Percentiles rank a stretch among this genome's conserved stretches.
These are phyloP conservation scores for Tulasnella sp. DNA, from an alignment of 768 basidiomycete species.

Conservation along the genomic window DNA sequence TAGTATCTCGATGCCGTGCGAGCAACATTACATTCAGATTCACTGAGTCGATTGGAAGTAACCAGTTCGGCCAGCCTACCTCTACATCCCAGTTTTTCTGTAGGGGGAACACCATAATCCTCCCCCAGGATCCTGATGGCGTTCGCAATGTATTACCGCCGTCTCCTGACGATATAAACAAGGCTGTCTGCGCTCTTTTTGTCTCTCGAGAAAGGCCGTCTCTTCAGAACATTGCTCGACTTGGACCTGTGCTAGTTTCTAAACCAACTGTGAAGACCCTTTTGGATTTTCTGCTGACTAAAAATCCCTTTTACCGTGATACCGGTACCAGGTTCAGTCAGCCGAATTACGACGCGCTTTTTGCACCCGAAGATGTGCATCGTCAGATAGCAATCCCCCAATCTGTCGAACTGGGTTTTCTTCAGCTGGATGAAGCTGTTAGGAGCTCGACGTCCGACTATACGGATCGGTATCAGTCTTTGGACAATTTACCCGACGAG, in stretches of 20 bases:
- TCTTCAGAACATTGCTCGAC: neutral
- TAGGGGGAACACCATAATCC: conserved; percentile 22
- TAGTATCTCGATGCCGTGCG: neutral
- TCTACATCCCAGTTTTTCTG: neutral
- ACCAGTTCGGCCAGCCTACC: neutral
- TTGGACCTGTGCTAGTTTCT: neutral
- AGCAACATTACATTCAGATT: neutral
- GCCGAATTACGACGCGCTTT: neutral
- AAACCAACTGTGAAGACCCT: neutral
- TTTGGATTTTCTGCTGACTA: neutral
- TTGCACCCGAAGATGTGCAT: neutral
- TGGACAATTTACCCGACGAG: neutral
- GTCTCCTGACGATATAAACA: conserved; percentile 21
- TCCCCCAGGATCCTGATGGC: conserved; percentile 17
- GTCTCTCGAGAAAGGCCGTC: neutral
- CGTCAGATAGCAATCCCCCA: neutral
- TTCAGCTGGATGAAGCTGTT: neutral
- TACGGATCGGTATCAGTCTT: neutral
- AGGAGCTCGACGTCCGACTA: neutral
- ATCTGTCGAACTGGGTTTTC: neutral
- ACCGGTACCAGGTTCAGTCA: neutral
- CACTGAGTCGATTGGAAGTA: neutral
- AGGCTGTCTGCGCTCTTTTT: conserved; percentile 1
- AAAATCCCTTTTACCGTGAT: neutral
- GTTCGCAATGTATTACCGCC: conserved; percentile 20